Evolutionary conservation across 1,284 basidiomycete species (phyloP).

Genomic region (Fistulinella cinereoalba): DNA sequence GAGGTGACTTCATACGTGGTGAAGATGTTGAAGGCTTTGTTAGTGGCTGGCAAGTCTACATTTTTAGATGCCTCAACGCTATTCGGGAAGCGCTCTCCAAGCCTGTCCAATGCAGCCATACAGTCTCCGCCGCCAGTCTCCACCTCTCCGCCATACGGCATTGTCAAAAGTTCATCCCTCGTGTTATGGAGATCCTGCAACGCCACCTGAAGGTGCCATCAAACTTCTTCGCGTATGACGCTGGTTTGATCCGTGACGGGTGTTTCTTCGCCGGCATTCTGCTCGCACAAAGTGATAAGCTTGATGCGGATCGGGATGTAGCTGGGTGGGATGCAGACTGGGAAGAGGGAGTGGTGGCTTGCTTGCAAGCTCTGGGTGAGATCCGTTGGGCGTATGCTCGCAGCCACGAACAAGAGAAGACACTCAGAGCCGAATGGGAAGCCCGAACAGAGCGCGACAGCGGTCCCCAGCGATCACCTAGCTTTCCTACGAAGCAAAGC

Average conservation of each 20-base stretch:
- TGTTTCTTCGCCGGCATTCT: slow-evolving; percentile 77
- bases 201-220: slow-evolving; percentile 47
- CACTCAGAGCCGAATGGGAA: slow-evolving; percentile 62
- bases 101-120: not conserved
- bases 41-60: slow-evolving; percentile 50
- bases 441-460: slow-evolving; percentile 36
- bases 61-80: slow-evolving; percentile 51
- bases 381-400: slow-evolving; percentile 81
- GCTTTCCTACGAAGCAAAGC: slow-evolving; percentile 26
- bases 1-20: slow-evolving; percentile 43
- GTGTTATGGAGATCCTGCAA: slow-evolving; percentile 61
- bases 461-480: slow-evolving; percentile 29
- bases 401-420: slow-evolving; percentile 65
- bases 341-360: slow-evolving; percentile 69
- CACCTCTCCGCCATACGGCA: slow-evolving; percentile 45
- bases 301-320: slow-evolving; percentile 42
- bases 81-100: slow-evolving; percentile 34
- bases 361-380: slow-evolving; percentile 68
- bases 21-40: slow-evolving; percentile 61
- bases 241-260: slow-evolving; percentile 75
- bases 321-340: slow-evolving; percentile 45
- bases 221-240: slow-evolving; percentile 76
- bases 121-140: slow-evolving; percentile 35
- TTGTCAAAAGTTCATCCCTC: slow-evolving; percentile 51
- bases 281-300: slow-evolving; percentile 51